Evolutionary conservation across 306 rosid genomes (phyloP).

Genomic region (Acacia acuminata): DNA sequence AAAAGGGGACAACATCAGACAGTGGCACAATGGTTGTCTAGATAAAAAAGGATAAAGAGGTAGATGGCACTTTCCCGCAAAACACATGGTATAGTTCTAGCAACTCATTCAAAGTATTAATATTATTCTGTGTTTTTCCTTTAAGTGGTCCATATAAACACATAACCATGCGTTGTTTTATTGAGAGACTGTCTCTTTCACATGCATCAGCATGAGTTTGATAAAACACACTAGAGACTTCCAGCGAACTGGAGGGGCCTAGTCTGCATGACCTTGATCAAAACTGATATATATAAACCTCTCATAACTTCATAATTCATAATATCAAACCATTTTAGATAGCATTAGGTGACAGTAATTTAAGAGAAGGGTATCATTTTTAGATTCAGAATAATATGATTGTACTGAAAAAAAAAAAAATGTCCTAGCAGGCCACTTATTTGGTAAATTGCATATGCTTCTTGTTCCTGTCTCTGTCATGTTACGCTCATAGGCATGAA

Average conservation of each 20-base stretch:
- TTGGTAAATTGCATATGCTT: not conserved
- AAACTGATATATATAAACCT: not conserved
- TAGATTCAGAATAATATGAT: not conserved
- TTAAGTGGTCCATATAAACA: constrained; percentile 20
- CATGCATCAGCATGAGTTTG: constrained; percentile 11
- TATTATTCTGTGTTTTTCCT: not conserved
- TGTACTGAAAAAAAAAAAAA: not conserved
- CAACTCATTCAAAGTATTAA: not conserved
- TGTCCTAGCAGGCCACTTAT: not conserved
- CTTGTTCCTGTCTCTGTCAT: not conserved
- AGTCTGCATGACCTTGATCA: constrained; percentile 23
- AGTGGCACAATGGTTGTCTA: constrained; percentile 1
- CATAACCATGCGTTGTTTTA: constrained; percentile 13
- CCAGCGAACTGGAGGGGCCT: constrained; percentile 21
- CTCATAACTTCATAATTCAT: not conserved
- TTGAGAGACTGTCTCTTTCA: not conserved
- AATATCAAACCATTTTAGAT: not conserved
- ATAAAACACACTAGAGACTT: constrained; percentile 1
- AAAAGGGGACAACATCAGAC: not conserved
- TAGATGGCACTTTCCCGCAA: not conserved
- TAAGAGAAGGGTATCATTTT: not conserved
- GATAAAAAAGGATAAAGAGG: not conserved
- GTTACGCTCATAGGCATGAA: not conserved
- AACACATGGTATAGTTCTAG: not conserved
- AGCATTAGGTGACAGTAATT: not conserved